A percentile compares a stretch with the other conserved stretches of the same genome.
These are phyloP conservation scores for Patellifolia procumbens DNA, from an alignment of 179 eudicot genomes.

Conservation along the genomic window DNA sequence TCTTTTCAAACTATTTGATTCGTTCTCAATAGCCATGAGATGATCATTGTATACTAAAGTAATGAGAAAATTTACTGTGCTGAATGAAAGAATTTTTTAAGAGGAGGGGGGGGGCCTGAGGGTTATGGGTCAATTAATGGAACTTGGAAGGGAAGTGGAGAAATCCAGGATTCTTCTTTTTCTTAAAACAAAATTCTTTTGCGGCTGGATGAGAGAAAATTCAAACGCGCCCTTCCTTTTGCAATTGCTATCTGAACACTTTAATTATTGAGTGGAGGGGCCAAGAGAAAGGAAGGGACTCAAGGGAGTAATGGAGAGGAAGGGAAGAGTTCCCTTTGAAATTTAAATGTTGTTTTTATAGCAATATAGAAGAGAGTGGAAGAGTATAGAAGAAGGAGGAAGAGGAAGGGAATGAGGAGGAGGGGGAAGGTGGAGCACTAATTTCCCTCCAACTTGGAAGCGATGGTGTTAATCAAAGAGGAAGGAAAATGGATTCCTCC, in stretches of 20 bases:
- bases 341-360: too few species aligned
- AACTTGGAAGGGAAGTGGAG: background rate
- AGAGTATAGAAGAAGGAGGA: too few species aligned
- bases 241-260: background rate
- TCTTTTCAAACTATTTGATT: background rate
- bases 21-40: too few species aligned
- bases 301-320: too few species aligned
- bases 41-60: too few species aligned
- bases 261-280: background rate
- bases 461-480: background rate
- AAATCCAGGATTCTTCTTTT: background rate
- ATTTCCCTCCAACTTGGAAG: background rate
- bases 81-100: background rate
- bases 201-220: background rate
- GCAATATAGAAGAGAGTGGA: too few species aligned
- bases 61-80: too few species aligned
- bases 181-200: background rate
- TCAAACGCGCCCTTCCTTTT: background rate
- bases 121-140: too few species aligned
- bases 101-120: too few species aligned
- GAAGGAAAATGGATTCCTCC: too few species aligned
- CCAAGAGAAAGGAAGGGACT: background rate
- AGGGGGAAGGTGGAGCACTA: background rate
- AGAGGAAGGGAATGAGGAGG: too few species aligned
- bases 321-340: too few species aligned